These are phyloP conservation scores for Pueraria montana DNA, from an alignment of 306 rosid genomes.

Conservation along the genomic window DNA sequence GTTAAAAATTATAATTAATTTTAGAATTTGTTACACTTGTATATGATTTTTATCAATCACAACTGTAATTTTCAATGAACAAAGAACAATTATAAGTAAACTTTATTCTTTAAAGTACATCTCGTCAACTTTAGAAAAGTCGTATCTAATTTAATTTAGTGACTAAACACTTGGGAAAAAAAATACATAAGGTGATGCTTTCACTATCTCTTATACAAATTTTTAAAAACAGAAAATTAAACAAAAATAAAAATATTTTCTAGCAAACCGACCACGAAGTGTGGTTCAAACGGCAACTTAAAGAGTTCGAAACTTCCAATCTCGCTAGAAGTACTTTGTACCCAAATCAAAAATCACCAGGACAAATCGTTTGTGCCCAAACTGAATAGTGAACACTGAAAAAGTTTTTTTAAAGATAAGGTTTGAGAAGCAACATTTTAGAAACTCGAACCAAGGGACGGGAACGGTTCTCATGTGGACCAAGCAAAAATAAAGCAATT, in stretches of 20 bases:
- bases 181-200: background rate
- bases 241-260: no score
- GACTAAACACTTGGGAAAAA: background rate
- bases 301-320: background rate
- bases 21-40: background rate
- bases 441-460: background rate
- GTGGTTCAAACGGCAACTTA: background rate
- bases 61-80: background rate
- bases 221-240: no score
- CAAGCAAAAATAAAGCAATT: slow-evolving; percentile 24
- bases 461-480: background rate
- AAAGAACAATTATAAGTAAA: background rate
- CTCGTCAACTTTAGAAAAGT: background rate
- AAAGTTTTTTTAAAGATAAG: background rate
- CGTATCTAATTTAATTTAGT: background rate
- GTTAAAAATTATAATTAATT: background rate
- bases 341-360: background rate
- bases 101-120: background rate
- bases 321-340: background rate
- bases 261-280: background rate
- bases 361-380: background rate
- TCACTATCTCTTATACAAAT: no score
- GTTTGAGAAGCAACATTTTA: background rate
- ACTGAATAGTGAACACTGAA: no score
- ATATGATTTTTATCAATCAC: background rate